phyloP scores from a whole-genome alignment of 139 green algal species.

The Micromonas commoda region DNA sequence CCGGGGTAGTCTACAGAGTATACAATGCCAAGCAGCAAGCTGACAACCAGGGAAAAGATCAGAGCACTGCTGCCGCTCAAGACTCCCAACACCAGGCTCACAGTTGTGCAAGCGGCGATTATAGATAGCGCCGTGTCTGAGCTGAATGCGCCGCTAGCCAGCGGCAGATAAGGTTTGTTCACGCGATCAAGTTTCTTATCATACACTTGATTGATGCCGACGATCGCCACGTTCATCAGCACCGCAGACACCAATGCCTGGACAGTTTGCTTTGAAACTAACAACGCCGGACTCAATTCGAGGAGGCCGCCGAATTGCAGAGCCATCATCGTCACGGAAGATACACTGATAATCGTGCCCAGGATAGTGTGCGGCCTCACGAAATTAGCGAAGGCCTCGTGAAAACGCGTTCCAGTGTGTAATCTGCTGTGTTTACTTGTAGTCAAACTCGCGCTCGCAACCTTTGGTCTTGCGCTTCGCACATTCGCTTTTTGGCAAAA shows the following conservation, averaged over 20 bases:
- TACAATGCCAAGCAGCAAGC: neutral
- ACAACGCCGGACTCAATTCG: neutral
- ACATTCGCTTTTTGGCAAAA: too few relatives aligned
- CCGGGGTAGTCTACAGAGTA: conserved; percentile 50
- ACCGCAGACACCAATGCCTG: conserved; percentile 70
- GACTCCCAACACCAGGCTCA: conserved; percentile 56
- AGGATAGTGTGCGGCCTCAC: neutral
- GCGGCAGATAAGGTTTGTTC: conserved; percentile 96
- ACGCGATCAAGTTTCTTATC: conserved; percentile 82
- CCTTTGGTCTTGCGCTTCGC: neutral
- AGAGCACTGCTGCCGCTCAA: conserved; percentile 74
- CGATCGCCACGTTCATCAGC: conserved; percentile 90
- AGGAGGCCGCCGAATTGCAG: neutral
- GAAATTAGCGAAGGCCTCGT: neutral
- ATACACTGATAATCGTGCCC: neutral
- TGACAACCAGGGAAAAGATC: neutral
- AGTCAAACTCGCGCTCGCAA: too few relatives aligned
- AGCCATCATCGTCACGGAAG: neutral
- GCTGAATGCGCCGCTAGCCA: conserved; percentile 78
- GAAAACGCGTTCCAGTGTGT: too few relatives aligned
- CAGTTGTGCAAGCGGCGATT: conserved; percentile 15
- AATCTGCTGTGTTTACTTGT: too few relatives aligned
- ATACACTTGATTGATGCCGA: conserved; percentile 76
- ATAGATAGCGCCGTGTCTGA: conserved; percentile 44
- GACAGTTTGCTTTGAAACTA: neutral